Evolutionary conservation across 164 flowering plant genomes (phyloP).

Genomic region (Platanus orientalis): DNA sequence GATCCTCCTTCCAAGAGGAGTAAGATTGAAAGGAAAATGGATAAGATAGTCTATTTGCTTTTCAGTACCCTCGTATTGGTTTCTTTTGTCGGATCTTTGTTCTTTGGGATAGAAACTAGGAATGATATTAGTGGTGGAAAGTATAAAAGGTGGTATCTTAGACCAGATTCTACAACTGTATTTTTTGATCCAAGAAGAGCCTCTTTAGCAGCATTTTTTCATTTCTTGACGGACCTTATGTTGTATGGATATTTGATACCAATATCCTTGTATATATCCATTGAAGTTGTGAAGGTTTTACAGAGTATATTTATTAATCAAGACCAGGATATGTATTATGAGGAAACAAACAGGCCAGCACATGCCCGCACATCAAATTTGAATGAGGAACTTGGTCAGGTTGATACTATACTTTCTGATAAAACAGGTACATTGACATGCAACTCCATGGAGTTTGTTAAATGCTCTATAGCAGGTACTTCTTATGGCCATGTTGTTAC

Average conservation of each 20-base stretch:
- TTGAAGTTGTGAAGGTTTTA: slow-evolving; percentile 84
- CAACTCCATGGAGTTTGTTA: slow-evolving; percentile 91
- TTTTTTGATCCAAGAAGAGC: slow-evolving; percentile 66
- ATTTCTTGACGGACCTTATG: slow-evolving; percentile 83
- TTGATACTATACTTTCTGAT: slow-evolving; percentile 76
- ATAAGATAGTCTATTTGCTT: slow-evolving; percentile 68
- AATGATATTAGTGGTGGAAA: slow-evolving; percentile 42
- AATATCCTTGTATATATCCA: slow-evolving; percentile 82
- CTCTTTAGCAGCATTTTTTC: slow-evolving; percentile 56
- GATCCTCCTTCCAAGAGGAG: slow-evolving; percentile 93
- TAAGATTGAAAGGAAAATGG: slow-evolving; percentile 74
- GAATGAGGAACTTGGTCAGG: slow-evolving; percentile 92
- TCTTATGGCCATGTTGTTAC: slow-evolving; percentile 75
- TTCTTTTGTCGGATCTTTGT: slow-evolving; percentile 60
- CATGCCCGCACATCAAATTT: slow-evolving; percentile 82
- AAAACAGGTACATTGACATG: slow-evolving; percentile 91
- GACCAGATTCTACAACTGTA: slow-evolving; percentile 55
- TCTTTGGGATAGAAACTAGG: slow-evolving; percentile 57
- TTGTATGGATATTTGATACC: slow-evolving; percentile 83
- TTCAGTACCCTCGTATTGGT: slow-evolving; percentile 57
- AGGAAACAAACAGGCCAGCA: slow-evolving; percentile 68
- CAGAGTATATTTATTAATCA: slow-evolving; percentile 80
- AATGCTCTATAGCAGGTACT: slow-evolving; percentile 75
- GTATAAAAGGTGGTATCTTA: slow-evolving; percentile 71
- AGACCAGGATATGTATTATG: slow-evolving; percentile 74